Percentiles rank a stretch among this genome's conserved stretches.
Evolutionary conservation across 352 stramenopile species (phyloP).

Genomic region (Blastocystis sp.): DNA sequence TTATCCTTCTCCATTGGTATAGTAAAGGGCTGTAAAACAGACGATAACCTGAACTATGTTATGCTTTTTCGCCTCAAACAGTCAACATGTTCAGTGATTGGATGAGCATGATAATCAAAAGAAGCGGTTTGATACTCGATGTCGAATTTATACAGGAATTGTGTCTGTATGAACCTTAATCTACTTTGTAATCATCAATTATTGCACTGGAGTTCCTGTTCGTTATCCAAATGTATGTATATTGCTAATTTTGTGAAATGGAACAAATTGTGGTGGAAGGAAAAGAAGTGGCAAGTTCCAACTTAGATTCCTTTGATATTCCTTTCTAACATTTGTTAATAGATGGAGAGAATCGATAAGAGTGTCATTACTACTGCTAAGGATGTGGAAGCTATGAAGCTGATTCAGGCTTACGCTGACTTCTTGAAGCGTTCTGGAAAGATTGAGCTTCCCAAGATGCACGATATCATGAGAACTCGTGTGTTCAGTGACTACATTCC

Average conservation of each 20-base stretch:
- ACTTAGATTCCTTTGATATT: background rate
- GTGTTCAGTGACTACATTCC: slow-evolving; percentile 61
- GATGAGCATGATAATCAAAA: background rate
- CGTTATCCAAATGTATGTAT: background rate
- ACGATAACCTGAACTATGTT: slow-evolving; percentile 55
- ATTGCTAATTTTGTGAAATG: background rate
- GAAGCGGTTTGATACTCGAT: background rate
- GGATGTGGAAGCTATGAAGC: slow-evolving; percentile 48
- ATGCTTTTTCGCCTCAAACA: background rate
- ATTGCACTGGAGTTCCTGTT: slow-evolving; percentile 2
- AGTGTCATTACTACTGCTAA: slow-evolving; percentile 45
- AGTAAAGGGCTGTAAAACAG: slow-evolving; percentile 59
- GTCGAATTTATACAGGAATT: background rate
- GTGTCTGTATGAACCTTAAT: background rate
- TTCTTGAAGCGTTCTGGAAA: slow-evolving; percentile 59
- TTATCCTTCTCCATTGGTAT: slow-evolving; percentile 61
- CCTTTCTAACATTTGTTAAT: background rate
- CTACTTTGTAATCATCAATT: background rate
- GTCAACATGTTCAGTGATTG: slow-evolving; percentile 3
- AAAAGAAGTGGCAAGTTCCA: background rate
- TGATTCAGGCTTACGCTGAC: slow-evolving; percentile 58
- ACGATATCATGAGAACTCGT: slow-evolving; percentile 61
- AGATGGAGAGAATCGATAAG: slow-evolving; percentile 63
- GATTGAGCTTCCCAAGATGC: slow-evolving; percentile 52
- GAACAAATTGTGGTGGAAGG: background rate